These are phyloP conservation scores for Bruguiera gymnorhiza DNA, from an alignment of 345 rosid species.

Conservation along the genomic window DNA sequence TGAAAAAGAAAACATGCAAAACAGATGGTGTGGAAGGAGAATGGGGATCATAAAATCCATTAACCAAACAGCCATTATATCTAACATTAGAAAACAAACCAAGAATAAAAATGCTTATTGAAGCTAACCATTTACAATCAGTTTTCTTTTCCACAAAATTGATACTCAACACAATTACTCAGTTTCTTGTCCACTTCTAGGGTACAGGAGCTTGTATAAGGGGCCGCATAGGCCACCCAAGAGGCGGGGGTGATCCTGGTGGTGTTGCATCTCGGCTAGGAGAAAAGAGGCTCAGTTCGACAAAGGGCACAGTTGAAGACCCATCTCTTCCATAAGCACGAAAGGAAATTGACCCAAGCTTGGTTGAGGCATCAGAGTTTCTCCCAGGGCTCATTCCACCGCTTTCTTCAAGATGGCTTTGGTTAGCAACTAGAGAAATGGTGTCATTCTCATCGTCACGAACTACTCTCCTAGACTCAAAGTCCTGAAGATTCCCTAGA, in stretches of 20 bases:
- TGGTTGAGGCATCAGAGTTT: constrained; percentile 57
- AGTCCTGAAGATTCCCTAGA: constrained; percentile 55
- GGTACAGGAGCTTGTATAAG: constrained; percentile 32
- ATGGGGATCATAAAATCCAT: constrained; percentile 23
- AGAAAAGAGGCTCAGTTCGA: constrained; percentile 69
- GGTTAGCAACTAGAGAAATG: constrained; percentile 55
- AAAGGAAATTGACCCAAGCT: constrained; percentile 64
- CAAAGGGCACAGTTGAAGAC: constrained; percentile 41
- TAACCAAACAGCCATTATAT: constrained; percentile 39
- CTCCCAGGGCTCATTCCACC: constrained; percentile 42
- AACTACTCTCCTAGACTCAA: constrained; percentile 55
- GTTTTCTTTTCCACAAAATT: constrained; percentile 70
- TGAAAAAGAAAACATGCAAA: constrained; percentile 7
- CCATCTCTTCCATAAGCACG: constrained; percentile 47
- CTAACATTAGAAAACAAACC: constrained; percentile 40
- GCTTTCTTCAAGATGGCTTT: constrained; percentile 47
- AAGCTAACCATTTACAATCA: constrained; percentile 74
- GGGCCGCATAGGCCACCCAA: constrained; percentile 61
- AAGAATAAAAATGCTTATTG: constrained; percentile 47
- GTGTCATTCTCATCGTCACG: constrained; percentile 49
- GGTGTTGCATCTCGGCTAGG: constrained; percentile 47
- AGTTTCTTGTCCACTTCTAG: constrained; percentile 19
- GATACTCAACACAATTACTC: constrained; percentile 42
- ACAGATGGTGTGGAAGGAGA: constrained; percentile 26
- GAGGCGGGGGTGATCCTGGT: constrained; percentile 49